phyloP scores from a whole-genome alignment of 2,329 filamentous ascomycete species.

The Orbilia blumenaviensis region DNA sequence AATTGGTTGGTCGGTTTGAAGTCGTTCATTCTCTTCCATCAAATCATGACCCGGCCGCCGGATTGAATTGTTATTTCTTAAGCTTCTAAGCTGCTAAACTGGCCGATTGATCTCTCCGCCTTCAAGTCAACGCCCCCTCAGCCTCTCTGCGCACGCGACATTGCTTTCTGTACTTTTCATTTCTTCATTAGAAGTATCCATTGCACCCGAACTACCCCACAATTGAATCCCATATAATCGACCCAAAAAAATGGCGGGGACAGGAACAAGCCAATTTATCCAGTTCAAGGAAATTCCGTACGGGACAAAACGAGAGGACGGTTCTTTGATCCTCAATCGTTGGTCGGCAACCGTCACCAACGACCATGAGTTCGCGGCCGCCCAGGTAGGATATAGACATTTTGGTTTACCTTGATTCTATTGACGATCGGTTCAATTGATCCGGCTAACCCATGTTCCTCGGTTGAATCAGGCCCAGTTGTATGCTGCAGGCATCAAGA shows the following conservation, averaged over 20 bases:
- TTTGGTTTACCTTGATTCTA: not conserved
- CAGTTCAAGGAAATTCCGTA: conserved; percentile 57
- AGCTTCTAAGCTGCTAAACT: not conserved
- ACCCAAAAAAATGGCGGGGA: conserved; percentile 40
- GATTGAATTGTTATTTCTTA: conserved; percentile 9
- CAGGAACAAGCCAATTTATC: conserved; percentile 55
- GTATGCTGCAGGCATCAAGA: conserved; percentile 88
- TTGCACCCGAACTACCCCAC: conserved; percentile 23
- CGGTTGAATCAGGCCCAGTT: conserved; percentile 78
- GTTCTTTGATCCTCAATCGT: conserved; percentile 77
- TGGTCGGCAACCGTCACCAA: conserved; percentile 85
- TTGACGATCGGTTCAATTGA: not conserved
- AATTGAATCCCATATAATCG: not conserved
- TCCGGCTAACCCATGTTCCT: conserved; percentile 30
- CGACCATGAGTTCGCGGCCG: conserved; percentile 88
- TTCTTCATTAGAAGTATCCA: not conserved
- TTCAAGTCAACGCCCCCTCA: too few relatives aligned
- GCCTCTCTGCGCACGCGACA: conserved; percentile 32
- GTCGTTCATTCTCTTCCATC: conserved; percentile 1
- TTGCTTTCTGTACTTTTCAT: not conserved
- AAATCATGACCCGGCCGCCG: conserved; percentile 8
- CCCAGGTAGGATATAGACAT: conserved; percentile 79
- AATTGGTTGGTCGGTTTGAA: not conserved
- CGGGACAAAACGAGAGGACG: conserved; percentile 62
- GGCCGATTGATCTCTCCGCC: not conserved